These are phyloP conservation scores for Elsinoe fawcettii DNA, from an alignment of 2,329 filamentous ascomycete species.

Conservation along the genomic window DNA sequence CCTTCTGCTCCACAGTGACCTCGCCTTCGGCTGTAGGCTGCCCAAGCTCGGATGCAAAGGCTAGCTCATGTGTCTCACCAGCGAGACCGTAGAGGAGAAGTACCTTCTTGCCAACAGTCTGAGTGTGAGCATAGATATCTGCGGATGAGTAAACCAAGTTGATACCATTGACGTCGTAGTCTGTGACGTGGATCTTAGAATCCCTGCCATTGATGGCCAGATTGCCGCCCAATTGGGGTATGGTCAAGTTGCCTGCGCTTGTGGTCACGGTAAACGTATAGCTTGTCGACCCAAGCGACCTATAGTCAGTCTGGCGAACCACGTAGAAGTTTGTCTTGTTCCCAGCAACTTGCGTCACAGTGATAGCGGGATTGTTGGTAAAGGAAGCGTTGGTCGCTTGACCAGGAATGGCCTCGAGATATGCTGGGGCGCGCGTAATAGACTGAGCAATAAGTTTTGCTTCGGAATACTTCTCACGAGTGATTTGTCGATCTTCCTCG, in stretches of 20 bases:
- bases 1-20: slow-evolving; percentile 31
- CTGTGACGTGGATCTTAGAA: slow-evolving; percentile 58
- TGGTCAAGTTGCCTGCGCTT: slow-evolving; percentile 45
- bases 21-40: slow-evolving; percentile 48
- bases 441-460: slow-evolving; percentile 71
- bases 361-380: slow-evolving; percentile 24
- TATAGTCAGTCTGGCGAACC: slow-evolving; percentile 55
- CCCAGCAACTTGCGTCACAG: slow-evolving; percentile 30
- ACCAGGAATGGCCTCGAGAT: slow-evolving; percentile 52
- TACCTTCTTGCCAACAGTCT: slow-evolving; percentile 47
- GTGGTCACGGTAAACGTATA: slow-evolving; percentile 60
- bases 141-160: slow-evolving; percentile 60
- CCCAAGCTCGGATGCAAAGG: slow-evolving; percentile 51
- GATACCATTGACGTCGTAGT: slow-evolving; percentile 54
- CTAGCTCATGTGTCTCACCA: neutral
- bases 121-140: slow-evolving; percentile 63
- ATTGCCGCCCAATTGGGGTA: slow-evolving; percentile 52
- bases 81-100: slow-evolving; percentile 52
- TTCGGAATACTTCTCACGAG: slow-evolving; percentile 71
- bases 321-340: slow-evolving; percentile 56
- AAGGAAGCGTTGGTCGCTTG: slow-evolving; percentile 44
- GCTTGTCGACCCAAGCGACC: slow-evolving; percentile 45
- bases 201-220: slow-evolving; percentile 56
- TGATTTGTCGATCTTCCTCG: slow-evolving; percentile 59
- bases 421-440: slow-evolving; percentile 62